Evolutionary conservation across 768 basidiomycete genomes (phyloP).

Genomic region (Tylopilus plumbeoviolaceoides): DNA sequence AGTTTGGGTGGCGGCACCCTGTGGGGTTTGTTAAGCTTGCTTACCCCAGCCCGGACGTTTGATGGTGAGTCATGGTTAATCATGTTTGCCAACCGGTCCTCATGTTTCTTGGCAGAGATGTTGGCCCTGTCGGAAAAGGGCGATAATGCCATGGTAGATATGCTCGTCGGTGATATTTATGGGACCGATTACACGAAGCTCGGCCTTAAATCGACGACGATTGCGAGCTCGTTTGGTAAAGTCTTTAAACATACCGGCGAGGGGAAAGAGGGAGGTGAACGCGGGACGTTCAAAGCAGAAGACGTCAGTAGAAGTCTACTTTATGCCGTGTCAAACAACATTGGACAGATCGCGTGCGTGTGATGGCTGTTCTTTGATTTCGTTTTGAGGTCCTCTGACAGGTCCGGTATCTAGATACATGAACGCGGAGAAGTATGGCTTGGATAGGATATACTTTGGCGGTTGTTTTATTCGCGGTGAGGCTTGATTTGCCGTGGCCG

Average conservation of each 20-base stretch:
- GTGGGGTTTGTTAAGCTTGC: conserved; percentile 90
- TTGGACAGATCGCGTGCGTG: conserved; percentile 97
- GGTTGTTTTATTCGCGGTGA: conserved; percentile 97
- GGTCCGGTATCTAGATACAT: conserved; percentile 53
- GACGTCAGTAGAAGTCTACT: conserved; percentile 93
- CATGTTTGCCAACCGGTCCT: background rate
- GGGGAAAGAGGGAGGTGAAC: conserved; percentile 38
- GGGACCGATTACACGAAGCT: conserved; percentile 95
- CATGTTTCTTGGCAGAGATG: conserved; percentile 68
- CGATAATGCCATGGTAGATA: conserved; percentile 92
- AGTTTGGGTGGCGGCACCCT: conserved; percentile 96
- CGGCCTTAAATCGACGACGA: conserved; percentile 95
- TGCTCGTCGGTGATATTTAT: conserved; percentile 99
- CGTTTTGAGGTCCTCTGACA: conserved; percentile 11
- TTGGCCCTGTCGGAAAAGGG: conserved; percentile 88
- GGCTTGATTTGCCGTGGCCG: conserved; percentile 20
- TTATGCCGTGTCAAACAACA: conserved; percentile 97
- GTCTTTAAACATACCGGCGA: conserved; percentile 86
- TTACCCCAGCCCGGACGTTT: conserved; percentile 94
- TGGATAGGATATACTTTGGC: conserved; percentile 98
- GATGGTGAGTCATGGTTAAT: conserved; percentile 67
- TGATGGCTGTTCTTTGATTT: conserved; percentile 7
- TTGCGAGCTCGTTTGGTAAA: conserved; percentile 97
- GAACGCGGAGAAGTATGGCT: conserved; percentile 98
- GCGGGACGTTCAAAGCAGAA: conserved; percentile 77